phyloP scores from a whole-genome alignment of 352 stramenopile species.

The Pelagophyceae sp. region DNA sequence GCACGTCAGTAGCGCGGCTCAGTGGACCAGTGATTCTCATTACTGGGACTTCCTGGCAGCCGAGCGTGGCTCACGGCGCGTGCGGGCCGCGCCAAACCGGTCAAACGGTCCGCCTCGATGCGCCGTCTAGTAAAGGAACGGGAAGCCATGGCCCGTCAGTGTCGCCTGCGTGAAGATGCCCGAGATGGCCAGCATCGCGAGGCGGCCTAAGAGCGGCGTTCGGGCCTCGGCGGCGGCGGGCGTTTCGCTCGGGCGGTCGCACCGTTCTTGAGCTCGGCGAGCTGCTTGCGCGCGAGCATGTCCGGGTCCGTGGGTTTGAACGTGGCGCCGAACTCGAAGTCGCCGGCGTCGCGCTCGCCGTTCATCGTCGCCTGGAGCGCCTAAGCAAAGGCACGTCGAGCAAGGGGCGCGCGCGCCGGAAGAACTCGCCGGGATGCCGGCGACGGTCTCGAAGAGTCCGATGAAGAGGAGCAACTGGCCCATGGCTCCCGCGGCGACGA shows the following conservation, averaged over 20 bases:
- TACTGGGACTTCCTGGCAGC: too few species aligned
- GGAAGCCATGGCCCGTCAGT: conserved; percentile 56
- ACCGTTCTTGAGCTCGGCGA: conserved; percentile 42
- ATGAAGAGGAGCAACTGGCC: conserved; percentile 48
- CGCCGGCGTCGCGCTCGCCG: not conserved
- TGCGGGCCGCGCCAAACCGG: too few species aligned
- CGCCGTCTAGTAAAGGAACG: conserved; percentile 56
- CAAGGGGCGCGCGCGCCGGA: too few species aligned
- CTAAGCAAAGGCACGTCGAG: too few species aligned
- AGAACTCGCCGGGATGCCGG: too few species aligned
- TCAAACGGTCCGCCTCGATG: too few species aligned
- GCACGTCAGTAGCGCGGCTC: too few species aligned
- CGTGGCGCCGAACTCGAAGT: conserved; percentile 9
- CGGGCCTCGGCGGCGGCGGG: conserved; percentile 46
- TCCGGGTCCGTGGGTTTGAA: not conserved
- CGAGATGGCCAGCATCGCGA: conserved; percentile 64
- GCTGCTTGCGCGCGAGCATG: conserved; percentile 22
- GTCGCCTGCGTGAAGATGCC: conserved; percentile 66
- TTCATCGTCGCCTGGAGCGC: conserved; percentile 33
- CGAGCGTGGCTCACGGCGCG: too few species aligned
- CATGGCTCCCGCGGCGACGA: conserved; percentile 45
- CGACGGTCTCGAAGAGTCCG: conserved; percentile 48
- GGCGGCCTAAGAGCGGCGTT: conserved; percentile 61
- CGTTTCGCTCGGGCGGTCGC: conserved; percentile 59
- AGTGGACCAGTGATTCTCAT: too few species aligned